Conservation (phyloP, 306 rosid species). For the Begonia fuchsioides region DNA sequence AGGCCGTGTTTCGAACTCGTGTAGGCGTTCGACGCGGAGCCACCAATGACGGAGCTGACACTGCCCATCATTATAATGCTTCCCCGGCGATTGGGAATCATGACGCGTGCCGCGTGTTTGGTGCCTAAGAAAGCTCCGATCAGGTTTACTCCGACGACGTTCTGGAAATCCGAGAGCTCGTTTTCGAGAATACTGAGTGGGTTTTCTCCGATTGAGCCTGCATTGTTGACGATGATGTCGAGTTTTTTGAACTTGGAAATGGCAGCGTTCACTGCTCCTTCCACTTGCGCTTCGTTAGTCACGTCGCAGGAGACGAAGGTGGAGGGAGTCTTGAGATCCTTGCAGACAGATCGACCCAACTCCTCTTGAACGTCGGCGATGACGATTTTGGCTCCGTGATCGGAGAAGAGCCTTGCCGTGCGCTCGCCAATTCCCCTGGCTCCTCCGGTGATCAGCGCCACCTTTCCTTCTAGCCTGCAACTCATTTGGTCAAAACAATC, state of each 20-base stretch:
- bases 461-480: slow-evolving; percentile 62
- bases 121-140: slow-evolving; percentile 65
- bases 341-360: slow-evolving; percentile 20
- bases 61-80: slow-evolving; percentile 53
- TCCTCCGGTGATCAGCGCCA: slow-evolving; percentile 74
- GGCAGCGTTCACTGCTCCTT: slow-evolving; percentile 29
- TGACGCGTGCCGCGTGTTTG: slow-evolving; percentile 55
- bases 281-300: slow-evolving; percentile 45
- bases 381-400: slow-evolving; percentile 57
- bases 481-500: no score
- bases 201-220: slow-evolving; percentile 37
- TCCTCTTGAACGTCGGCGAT: slow-evolving; percentile 72
- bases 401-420: slow-evolving; percentile 37
- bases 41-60: slow-evolving; percentile 42
- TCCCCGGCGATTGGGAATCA: slow-evolving; percentile 37
- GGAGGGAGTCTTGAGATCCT: slow-evolving; percentile 27
- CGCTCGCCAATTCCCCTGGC: slow-evolving; percentile 75
- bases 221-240: slow-evolving; percentile 83
- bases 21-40: slow-evolving; percentile 56
- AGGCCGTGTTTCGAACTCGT: slow-evolving; percentile 60
- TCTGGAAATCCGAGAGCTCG: slow-evolving; percentile 45
- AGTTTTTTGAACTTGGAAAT: slow-evolving; percentile 32
- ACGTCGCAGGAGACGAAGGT: slow-evolving; percentile 52
- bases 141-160: slow-evolving; percentile 37
- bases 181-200: slow-evolving; percentile 39